Conservation (phyloP, 176 grass and related monocot species). For the Bonia amplexicaulis region DNA sequence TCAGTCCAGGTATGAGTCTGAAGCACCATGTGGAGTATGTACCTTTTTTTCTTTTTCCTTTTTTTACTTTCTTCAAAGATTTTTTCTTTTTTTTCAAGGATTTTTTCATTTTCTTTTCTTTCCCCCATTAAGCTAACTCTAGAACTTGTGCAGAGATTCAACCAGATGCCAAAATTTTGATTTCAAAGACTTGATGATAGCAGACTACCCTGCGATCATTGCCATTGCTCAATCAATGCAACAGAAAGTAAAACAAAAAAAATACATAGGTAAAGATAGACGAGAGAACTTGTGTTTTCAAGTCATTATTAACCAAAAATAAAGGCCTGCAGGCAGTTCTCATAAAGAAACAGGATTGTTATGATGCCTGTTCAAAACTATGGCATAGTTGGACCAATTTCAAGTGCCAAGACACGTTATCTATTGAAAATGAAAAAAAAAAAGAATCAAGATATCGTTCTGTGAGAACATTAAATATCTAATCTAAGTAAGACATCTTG, state of each 20-base stretch:
- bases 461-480: background rate
- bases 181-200: constrained; percentile 54
- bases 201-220: constrained; percentile 66
- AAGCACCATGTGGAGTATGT: constrained; percentile 15
- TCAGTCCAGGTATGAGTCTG: constrained; percentile 34
- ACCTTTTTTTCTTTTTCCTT: background rate
- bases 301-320: background rate
- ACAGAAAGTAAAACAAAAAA: background rate
- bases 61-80: background rate
- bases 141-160: constrained; percentile 36
- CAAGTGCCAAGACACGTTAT: background rate
- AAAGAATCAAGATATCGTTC: background rate
- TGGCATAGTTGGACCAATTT: background rate
- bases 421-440: background rate
- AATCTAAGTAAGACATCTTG: background rate
- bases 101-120: constrained; percentile 19
- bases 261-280: constrained; percentile 2
- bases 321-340: background rate
- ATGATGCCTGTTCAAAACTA: background rate
- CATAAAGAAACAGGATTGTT: background rate
- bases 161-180: constrained; percentile 42
- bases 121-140: constrained; percentile 39
- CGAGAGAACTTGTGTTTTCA: background rate
- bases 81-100: constrained; percentile 12
- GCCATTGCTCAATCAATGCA: constrained; percentile 53